These are phyloP conservation scores for Primulina huaijiensis DNA, from an alignment of 257 asterid species.

Conservation along the genomic window DNA sequence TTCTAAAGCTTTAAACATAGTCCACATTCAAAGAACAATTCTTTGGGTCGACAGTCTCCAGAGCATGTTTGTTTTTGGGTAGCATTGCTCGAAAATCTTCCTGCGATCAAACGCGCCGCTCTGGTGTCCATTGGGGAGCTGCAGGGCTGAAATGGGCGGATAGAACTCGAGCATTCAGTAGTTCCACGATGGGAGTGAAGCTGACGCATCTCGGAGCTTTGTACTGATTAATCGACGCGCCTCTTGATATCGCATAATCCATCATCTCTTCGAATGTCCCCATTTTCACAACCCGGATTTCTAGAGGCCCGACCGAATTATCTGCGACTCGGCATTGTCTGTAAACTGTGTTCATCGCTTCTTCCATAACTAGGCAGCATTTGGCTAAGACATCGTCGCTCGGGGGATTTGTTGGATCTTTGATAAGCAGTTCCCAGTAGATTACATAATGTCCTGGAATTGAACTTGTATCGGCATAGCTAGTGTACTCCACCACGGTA, in stretches of 20 bases:
- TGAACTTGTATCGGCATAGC: constrained; percentile 52
- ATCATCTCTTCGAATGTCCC: constrained; percentile 82
- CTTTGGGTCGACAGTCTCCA: constrained; percentile 26
- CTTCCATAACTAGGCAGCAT: constrained; percentile 65
- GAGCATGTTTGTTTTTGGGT: constrained; percentile 32
- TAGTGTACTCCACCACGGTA: constrained; percentile 63
- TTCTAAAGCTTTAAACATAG: constrained; percentile 26
- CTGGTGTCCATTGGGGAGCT: constrained; percentile 64
- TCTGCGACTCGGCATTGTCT: constrained; percentile 74
- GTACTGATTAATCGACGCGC: constrained; percentile 82
- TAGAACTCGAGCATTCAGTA: constrained; percentile 60
- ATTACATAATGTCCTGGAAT: constrained; percentile 83
- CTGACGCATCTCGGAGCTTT: constrained; percentile 86
- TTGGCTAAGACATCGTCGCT: constrained; percentile 35
- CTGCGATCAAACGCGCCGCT: constrained; percentile 30
- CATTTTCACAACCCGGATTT: constrained; percentile 61
- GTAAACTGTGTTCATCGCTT: constrained; percentile 67
- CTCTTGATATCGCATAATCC: constrained; percentile 82
- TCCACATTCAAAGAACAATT: constrained; percentile 23
- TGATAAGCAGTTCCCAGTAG: constrained; percentile 63
- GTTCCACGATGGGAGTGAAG: constrained; percentile 63
- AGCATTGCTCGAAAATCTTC: constrained; percentile 9
- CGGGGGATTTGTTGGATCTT: constrained; percentile 35
- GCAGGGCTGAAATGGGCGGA: constrained; percentile 63
- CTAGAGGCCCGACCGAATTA: constrained; percentile 74